Percentiles rank a stretch among this genome's conserved stretches.
Conservation (phyloP, 129 eudicot genomes). For the Flaveria linearis region DNA sequence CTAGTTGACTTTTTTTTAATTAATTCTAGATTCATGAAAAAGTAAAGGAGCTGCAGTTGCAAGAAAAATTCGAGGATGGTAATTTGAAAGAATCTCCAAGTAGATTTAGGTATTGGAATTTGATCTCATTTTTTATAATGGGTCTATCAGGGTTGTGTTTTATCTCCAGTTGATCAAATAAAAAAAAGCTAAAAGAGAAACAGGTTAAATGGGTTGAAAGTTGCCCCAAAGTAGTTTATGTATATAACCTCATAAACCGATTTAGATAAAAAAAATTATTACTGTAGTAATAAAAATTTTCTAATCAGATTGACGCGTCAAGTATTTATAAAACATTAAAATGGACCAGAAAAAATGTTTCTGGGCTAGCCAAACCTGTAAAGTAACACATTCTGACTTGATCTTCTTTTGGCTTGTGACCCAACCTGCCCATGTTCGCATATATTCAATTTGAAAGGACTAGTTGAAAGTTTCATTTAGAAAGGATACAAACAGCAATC, state of each 20-base stretch:
- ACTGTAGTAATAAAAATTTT: background rate
- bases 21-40: constrained; percentile 62
- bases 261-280: background rate
- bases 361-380: background rate
- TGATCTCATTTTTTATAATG: too few species aligned
- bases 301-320: background rate
- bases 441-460: background rate
- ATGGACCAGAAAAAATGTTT: background rate
- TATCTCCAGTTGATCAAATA: too few species aligned
- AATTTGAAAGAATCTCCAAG: constrained; percentile 42
- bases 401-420: background rate
- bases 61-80: constrained; percentile 34
- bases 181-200: too few species aligned
- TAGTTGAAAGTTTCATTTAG: background rate
- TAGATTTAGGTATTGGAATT: constrained; percentile 47
- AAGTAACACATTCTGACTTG: background rate
- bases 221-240: too few species aligned
- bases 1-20: constrained; percentile 10
- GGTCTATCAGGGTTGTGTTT: too few species aligned
- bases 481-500: background rate
- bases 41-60: constrained; percentile 66
- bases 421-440: background rate
- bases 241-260: background rate
- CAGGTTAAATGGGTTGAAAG: too few species aligned
- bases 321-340: background rate